These are phyloP conservation scores for Sporothrix inflata DNA, from an alignment of 2,329 filamentous ascomycete species.

Conservation along the genomic window DNA sequence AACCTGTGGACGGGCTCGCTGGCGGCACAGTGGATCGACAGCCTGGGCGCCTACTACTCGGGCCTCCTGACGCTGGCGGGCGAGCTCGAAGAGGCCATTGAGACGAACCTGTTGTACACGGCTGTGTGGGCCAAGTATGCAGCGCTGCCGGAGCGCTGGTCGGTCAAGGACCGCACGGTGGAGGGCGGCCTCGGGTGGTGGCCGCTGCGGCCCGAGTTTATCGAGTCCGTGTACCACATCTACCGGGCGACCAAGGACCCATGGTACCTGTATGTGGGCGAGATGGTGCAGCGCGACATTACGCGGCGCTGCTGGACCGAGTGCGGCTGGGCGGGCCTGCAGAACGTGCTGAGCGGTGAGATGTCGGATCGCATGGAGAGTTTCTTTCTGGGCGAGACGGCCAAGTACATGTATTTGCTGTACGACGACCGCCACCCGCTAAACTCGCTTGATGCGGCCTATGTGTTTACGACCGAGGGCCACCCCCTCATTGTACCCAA, in stretches of 20 bases:
- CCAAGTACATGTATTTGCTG: conserved; percentile 91
- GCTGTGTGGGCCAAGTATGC: conserved; percentile 94
- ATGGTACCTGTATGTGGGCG: conserved; percentile 93
- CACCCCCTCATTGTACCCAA: conserved; percentile 84
- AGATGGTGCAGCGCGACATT: conserved; percentile 92
- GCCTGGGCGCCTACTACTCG: conserved; percentile 91
- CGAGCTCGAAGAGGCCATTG: conserved; percentile 86
- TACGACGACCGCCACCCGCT: conserved; percentile 86
- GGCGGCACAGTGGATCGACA: conserved; percentile 93
- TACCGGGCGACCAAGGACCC: conserved; percentile 91
- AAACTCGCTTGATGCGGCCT: conserved; percentile 82
- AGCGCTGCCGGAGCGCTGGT: conserved; percentile 94
- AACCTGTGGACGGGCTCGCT: conserved; percentile 87
- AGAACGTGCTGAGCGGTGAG: conserved; percentile 80
- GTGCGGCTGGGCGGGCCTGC: conserved; percentile 91
- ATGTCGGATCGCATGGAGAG: conserved; percentile 96
- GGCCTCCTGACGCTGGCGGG: conserved; percentile 84
- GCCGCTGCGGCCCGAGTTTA: conserved; percentile 93
- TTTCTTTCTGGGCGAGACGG: conserved; percentile 95
- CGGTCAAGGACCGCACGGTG: conserved; percentile 77
- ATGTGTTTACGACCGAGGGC: conserved; percentile 94
- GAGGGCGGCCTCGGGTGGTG: conserved; percentile 92
- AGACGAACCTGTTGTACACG: conserved; percentile 86
- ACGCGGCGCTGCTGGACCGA: conserved; percentile 83
- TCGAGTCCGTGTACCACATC: conserved; percentile 96